Base-by-base conservation (phyloP, 2,329 filamentous ascomycete genomes). In the Beauveria sp. region DNA sequence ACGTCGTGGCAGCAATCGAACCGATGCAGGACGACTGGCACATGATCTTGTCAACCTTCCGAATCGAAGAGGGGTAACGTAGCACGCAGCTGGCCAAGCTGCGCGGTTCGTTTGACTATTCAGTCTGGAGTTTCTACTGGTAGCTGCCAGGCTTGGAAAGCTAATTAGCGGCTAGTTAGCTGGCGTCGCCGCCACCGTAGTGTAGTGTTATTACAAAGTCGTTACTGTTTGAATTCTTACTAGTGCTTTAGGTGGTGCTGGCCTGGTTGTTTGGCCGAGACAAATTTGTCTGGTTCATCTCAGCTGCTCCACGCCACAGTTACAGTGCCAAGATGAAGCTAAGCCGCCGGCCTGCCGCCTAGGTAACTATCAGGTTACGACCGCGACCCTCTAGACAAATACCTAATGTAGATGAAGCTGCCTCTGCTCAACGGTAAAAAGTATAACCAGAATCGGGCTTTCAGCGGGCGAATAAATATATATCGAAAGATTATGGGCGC, bases 231-330 rank as follows among this genome's bases (percentile, higher is more conserved):
- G 2, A 31, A 34, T 34, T 34, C 10, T 12, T 34, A n/a, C n/a
- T n/a, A n/a, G 9, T 10, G 28, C 28, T 31, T 31, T 18, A 14
- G 14, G 22, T 10, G 10, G 22, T 8, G 9, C 40, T 16, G 54
- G 3, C n/a, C 24, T 46, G 24, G 12, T 45, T 38, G 40, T 48
- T 38, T 28, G 42, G 6, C 54, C 42, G 42, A 56, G 54, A 48
- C 42, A 56, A 3, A 24, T 20, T 12, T 20, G 28, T 18, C 34
- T 38, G 34, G 34, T 51, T 59, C 42, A 51, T 59, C 34, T 59
- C 46, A 59, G 46, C 46, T 59, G 38, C 45, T 38, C 46, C 20
- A 31, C 46, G 56, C 56, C 56, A 59, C 56, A 1, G 56, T 59
- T 59, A 26, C 56, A 59, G 31, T 42, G 56, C 43, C 20, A 59